phyloP scores from a whole-genome alignment of 768 basidiomycete genomes.

The Rubroboletus satanas region DNA sequence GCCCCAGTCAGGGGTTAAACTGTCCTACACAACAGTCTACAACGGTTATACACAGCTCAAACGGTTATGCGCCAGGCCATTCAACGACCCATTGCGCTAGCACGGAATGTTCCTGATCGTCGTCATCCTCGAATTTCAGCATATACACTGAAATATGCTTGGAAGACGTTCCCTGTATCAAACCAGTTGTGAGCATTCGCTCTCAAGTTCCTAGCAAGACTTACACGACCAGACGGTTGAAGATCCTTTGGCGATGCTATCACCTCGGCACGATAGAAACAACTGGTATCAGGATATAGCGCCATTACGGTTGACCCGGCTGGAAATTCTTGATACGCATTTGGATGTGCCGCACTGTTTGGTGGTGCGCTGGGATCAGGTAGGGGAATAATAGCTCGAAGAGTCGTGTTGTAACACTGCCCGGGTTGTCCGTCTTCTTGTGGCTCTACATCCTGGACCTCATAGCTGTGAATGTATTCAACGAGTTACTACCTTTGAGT shows the following conservation, averaged over 20 bases:
- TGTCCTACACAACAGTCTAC: background rate
- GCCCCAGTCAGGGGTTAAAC: constrained; percentile 3
- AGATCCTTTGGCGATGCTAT: constrained; percentile 58
- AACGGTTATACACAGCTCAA: background rate
- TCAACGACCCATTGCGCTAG: constrained; percentile 80
- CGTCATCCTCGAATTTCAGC: constrained; percentile 86
- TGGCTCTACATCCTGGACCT: constrained; percentile 82
- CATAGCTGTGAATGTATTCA: constrained; percentile 49
- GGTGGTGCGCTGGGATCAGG: constrained; percentile 64
- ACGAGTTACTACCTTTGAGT: background rate
- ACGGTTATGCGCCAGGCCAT: constrained; percentile 49
- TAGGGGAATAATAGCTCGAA: constrained; percentile 71
- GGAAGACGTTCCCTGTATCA: constrained; percentile 31
- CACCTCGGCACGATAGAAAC: constrained; percentile 86
- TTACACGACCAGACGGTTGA: constrained; percentile 36
- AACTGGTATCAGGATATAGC: constrained; percentile 87
- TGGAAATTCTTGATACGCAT: constrained; percentile 67
- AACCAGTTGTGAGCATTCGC: constrained; percentile 7
- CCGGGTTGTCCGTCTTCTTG: constrained; percentile 78
- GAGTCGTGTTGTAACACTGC: constrained; percentile 62
- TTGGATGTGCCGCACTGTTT: constrained; percentile 60
- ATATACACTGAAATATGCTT: constrained; percentile 62
- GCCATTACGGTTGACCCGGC: constrained; percentile 76
- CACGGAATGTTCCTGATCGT: constrained; percentile 75
- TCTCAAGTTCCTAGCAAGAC: constrained; percentile 11